These are phyloP conservation scores for Zangia roseola DNA, from an alignment of 768 basidiomycete species.

Conservation along the genomic window DNA sequence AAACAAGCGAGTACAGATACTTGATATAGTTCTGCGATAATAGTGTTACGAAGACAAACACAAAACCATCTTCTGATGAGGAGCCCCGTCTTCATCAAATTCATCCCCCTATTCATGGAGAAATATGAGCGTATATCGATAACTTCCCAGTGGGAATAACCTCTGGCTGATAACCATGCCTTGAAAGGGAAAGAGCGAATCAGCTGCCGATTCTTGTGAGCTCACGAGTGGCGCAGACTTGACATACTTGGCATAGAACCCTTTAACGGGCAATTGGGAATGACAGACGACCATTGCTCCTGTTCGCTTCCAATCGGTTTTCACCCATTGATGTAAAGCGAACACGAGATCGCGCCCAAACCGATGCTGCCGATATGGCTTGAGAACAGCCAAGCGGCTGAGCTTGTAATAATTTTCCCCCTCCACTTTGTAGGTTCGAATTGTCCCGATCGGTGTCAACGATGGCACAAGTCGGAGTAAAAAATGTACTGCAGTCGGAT, in stretches of 20 bases:
- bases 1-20: constrained; percentile 21
- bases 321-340: constrained; percentile 59
- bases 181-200: constrained; percentile 32
- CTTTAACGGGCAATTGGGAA: constrained; percentile 67
- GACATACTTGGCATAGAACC: constrained; percentile 72
- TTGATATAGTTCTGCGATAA: constrained; percentile 22
- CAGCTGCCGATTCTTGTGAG: constrained; percentile 10
- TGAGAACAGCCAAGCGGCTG: constrained; percentile 65
- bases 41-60: constrained; percentile 44
- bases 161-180: constrained; percentile 68
- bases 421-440: constrained; percentile 47
- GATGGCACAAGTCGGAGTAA: constrained; percentile 66
- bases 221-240: constrained; percentile 8
- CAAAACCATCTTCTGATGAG: constrained; percentile 81
- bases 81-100: constrained; percentile 82
- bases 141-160: constrained; percentile 37
- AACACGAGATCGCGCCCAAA: constrained; percentile 69
- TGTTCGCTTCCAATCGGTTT: constrained; percentile 34
- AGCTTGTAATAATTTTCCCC: constrained; percentile 63
- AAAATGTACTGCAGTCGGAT: constrained; percentile 66
- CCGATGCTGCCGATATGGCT: constrained; percentile 57
- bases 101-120: constrained; percentile 52
- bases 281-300: constrained; percentile 48
- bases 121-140: constrained; percentile 22
- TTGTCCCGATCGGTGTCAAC: constrained; percentile 65